phyloP scores from a whole-genome alignment of 75 land plant genomes.

The Ceratopteris richardii region DNA sequence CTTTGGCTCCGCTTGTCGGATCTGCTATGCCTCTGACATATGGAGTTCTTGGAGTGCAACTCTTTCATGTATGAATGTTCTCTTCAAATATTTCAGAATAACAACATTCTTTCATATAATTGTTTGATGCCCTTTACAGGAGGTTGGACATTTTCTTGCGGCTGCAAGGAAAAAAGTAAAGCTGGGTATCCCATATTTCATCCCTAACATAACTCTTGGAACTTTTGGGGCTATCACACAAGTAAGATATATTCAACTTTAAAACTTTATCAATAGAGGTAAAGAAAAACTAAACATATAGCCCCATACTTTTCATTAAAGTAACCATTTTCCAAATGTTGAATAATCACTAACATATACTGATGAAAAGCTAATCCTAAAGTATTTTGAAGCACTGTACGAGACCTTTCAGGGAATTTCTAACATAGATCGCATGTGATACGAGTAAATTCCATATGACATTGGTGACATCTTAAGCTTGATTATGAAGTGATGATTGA shows the following conservation, averaged over 20 bases:
- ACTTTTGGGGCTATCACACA: conserved; percentile 98
- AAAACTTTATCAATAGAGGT: no score
- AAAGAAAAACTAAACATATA: no score
- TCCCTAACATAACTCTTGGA: conserved; percentile 96
- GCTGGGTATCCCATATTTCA: conserved; percentile 85
- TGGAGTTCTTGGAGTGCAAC: conserved; percentile 89
- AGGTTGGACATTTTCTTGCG: conserved; percentile 89
- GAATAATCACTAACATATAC: no score
- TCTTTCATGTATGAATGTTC: conserved; percentile 68
- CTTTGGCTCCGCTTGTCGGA: conserved; percentile 74
- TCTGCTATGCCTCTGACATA: conserved; percentile 86
- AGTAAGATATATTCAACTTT: conserved; percentile 26
- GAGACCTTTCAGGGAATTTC: no score
- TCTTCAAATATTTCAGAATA: neutral
- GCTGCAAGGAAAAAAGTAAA: conserved; percentile 82
- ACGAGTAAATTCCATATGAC: no score
- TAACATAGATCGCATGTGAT: no score
- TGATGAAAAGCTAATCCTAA: no score
- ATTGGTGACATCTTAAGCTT: no score
- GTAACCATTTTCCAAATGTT: no score
- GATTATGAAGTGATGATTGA: no score
- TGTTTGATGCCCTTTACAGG: conserved; percentile 39
- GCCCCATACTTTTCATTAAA: no score
- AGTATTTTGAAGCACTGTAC: no score
- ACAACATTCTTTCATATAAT: neutral